These are phyloP conservation scores for Alopecurus myosuroides DNA, from an alignment of 176 grass and related monocot species.

Conservation along the genomic window DNA sequence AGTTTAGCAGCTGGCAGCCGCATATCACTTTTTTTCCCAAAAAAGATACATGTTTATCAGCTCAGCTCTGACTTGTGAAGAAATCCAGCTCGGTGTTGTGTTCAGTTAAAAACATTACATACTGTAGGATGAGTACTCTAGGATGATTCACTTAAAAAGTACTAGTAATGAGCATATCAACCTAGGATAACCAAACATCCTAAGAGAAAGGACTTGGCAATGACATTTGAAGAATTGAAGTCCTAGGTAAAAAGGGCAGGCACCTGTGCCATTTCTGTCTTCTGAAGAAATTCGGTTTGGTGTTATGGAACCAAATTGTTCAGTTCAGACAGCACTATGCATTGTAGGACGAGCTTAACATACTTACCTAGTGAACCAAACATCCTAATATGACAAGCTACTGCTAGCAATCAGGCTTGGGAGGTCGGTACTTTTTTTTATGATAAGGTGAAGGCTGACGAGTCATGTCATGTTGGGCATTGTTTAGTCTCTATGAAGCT, in stretches of 20 bases:
- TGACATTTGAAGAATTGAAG: background rate
- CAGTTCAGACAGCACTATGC: background rate
- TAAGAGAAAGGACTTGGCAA: background rate
- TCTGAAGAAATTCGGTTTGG: background rate
- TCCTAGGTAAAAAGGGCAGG: background rate
- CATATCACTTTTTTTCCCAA: background rate
- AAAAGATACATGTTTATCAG: background rate
- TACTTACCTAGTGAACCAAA: conserved; percentile 7
- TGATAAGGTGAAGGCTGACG: conserved; percentile 31
- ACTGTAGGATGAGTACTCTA: background rate
- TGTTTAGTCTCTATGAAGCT: conserved; percentile 36
- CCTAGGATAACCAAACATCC: background rate
- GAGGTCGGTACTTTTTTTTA: background rate
- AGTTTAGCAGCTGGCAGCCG: conserved; percentile 15
- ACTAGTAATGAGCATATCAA: background rate
- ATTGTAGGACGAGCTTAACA: background rate
- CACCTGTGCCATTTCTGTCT: background rate
- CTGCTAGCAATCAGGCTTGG: background rate
- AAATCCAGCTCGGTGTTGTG: conserved; percentile 1
- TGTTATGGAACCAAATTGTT: background rate
- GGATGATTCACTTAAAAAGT: too few species aligned
- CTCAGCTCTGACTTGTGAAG: conserved; percentile 13
- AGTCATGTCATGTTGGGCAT: conserved; percentile 6
- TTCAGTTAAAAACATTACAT: background rate
- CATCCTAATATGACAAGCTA: background rate